Evolutionary conservation across 306 rosid species (phyloP).

Genomic region (Macrotyloma uniflorum): DNA sequence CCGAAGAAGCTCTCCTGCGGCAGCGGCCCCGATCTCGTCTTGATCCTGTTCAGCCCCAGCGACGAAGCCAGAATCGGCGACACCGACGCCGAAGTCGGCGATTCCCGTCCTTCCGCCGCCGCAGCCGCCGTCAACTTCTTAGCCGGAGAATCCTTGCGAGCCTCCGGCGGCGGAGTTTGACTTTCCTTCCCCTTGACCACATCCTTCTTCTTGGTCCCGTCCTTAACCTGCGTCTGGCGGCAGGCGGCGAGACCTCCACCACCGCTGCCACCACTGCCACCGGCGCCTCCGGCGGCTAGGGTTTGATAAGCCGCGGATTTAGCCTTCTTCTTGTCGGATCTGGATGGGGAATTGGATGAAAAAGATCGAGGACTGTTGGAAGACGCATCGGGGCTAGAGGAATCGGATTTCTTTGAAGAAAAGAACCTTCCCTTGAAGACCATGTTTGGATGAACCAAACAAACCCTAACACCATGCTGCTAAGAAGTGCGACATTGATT

Average conservation of each 20-base stretch:
- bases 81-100: slow-evolving; percentile 52
- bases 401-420: slow-evolving; percentile 85
- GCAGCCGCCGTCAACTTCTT: slow-evolving; percentile 49
- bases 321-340: slow-evolving; percentile 89
- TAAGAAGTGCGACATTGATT: slow-evolving; percentile 49
- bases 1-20: slow-evolving; percentile 99
- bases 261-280: too few species aligned
- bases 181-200: slow-evolving; percentile 49
- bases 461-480: slow-evolving; percentile 52
- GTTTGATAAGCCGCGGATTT: slow-evolving; percentile 60
- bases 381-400: slow-evolving; percentile 84
- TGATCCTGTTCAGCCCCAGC: slow-evolving; percentile 81
- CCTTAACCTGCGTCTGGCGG: slow-evolving; percentile 54
- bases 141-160: slow-evolving; percentile 33
- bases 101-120: slow-evolving; percentile 46
- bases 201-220: slow-evolving; percentile 61
- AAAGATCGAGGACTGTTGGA: slow-evolving; percentile 73
- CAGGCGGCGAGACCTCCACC: background rate
- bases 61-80: slow-evolving; percentile 97
- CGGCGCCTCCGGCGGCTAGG: background rate
- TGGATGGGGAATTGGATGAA: slow-evolving; percentile 74
- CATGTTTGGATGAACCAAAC: slow-evolving; percentile 47
- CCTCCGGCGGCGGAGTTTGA: slow-evolving; percentile 40
- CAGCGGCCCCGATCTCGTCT: slow-evolving; percentile 98
- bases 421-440: slow-evolving; percentile 96